Evolutionary conservation across 257 asterid genomes (phyloP).

Genomic region (Apocynum venetum): DNA sequence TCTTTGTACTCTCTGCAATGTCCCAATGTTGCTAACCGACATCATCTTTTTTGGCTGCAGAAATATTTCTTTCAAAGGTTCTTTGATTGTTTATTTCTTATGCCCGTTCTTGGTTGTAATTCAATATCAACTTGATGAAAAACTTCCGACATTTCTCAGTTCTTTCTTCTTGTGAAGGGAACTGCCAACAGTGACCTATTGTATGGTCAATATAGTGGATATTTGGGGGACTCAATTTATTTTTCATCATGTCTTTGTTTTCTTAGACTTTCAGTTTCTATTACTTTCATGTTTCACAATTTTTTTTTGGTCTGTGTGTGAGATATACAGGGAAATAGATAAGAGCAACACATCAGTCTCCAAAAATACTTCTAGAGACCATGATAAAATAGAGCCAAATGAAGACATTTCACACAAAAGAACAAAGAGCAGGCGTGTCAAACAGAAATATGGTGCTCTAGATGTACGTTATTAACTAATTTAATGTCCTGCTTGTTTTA

Average conservation of each 20-base stretch:
- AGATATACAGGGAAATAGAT: conserved; percentile 14
- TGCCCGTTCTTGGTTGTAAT: neutral
- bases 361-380: neutral
- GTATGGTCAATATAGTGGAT: neutral
- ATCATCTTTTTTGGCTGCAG: neutral
- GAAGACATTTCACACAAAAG: conserved; percentile 27
- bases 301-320: too few species aligned
- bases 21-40: neutral
- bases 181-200: neutral
- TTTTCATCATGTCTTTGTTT: neutral
- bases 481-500: conserved; percentile 4
- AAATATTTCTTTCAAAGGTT: neutral
- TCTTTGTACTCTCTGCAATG: neutral
- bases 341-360: neutral
- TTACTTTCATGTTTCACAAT: neutral
- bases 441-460: conserved; percentile 28
- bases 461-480: conserved; percentile 38
- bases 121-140: neutral
- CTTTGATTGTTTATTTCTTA: neutral
- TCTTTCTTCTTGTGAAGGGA: neutral
- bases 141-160: neutral
- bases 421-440: conserved; percentile 33
- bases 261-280: neutral
- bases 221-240: neutral
- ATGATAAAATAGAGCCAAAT: conserved; percentile 20